Evolutionary conservation across 1,284 basidiomycete genomes (phyloP), one percentile per base, ranked within the genome.

Genomic region (Filobasidium uniguttulatum): DNA sequence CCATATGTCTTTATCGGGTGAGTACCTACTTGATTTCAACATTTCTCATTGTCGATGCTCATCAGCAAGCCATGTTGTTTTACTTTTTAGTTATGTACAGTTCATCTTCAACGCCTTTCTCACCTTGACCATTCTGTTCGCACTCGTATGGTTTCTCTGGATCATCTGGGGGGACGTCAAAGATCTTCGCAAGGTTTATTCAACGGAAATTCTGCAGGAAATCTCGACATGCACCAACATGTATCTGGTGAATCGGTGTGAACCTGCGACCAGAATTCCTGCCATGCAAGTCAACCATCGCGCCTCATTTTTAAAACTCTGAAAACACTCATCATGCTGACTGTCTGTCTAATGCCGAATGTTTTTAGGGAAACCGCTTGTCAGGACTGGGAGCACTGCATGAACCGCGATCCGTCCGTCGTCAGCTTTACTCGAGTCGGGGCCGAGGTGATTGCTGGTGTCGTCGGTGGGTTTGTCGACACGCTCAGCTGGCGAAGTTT

Each of bases 401-500:
- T 96, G 85, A 81, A 83, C 65, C 83, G 86, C 50, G 89, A 96
- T 71, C 89, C 89, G 38, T 82, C 82, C 23, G 81, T 83, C 31
- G 80, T 94, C 20, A 89, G 89, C 1, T 82, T 87, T 45, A 85
- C 89, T 49, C 80, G 80, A 57, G 84, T 97, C 58, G 82, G 85
- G 40, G 90, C 93, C 48, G 89, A 97, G 72, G 82, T 93, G 44
- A 83, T 97, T 66, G 93, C 88, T 44, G 91, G 94, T 60, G 85
- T 96, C 33, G 81, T 96, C 59, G 94, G 97, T 66, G 81, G 86
- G 7, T 98, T 98, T 65, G 85, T 97, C 26, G 93, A 97, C 64
- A 83, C 85, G 37, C 91, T 97, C 64, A 90, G 83, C 67, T 96
- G 89, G 87, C 94, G 93, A 72, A 91, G 88, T 15, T 74, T 97